Conservation (phyloP, 23 red algal species). For the Gracilaria gracilis region DNA sequence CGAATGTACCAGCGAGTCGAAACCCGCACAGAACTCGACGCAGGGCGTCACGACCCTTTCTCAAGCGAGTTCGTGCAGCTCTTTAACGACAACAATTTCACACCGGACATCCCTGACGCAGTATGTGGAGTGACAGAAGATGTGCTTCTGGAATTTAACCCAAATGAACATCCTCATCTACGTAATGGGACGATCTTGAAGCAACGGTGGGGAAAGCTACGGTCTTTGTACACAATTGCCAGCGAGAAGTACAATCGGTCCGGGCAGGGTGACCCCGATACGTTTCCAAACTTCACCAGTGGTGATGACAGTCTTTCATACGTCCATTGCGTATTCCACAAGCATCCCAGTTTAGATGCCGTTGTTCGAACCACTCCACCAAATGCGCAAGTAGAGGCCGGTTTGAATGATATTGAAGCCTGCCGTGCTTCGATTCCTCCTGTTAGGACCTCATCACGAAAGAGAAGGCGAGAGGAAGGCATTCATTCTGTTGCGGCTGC, state of each 20-base stretch:
- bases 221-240: neutral
- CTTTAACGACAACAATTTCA: conserved; percentile 12
- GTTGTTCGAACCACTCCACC: neutral
- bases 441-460: no score
- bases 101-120: neutral
- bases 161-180: neutral
- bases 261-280: neutral
- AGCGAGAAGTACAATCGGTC: conserved; percentile 8
- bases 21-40: neutral
- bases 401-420: no score
- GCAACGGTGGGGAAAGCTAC: conserved; percentile 27
- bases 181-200: conserved; percentile 8
- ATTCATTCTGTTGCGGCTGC: no score
- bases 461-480: no score
- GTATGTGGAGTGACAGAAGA: neutral
- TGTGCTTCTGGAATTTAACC: neutral
- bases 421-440: no score
- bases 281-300: neutral
- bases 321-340: conserved; percentile 39
- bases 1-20: neutral
- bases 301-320: conserved; percentile 23
- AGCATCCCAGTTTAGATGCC: conserved; percentile 22
- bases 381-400: neutral
- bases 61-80: neutral
- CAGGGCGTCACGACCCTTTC: neutral